These are phyloP conservation scores for Dipteronia dyeriana DNA, from an alignment of 345 rosid genomes.

Conservation along the genomic window DNA sequence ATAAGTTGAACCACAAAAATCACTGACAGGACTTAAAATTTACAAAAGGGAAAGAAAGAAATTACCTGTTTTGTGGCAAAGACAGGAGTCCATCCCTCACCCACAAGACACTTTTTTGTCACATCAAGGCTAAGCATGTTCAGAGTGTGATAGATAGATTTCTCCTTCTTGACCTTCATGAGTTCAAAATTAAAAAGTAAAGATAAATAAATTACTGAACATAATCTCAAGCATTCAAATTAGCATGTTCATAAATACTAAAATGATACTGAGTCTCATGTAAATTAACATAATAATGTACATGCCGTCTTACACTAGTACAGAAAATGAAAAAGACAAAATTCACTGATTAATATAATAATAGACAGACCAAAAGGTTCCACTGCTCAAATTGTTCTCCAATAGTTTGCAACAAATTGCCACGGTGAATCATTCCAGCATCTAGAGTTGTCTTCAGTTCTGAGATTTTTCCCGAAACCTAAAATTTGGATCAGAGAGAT, in stretches of 20 bases:
- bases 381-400: slow-evolving; percentile 80
- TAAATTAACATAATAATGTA: not conserved
- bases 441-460: slow-evolving; percentile 80
- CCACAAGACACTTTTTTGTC: slow-evolving; percentile 92
- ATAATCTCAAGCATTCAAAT: slow-evolving; percentile 11
- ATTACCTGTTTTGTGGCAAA: slow-evolving; percentile 83
- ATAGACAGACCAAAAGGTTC: slow-evolving; percentile 66
- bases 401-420: slow-evolving; percentile 65
- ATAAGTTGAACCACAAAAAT: slow-evolving; percentile 6
- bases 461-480: slow-evolving; percentile 72
- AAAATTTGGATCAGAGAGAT: slow-evolving; percentile 18
- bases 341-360: slow-evolving; percentile 13
- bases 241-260: slow-evolving; percentile 6
- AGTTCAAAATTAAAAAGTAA: slow-evolving; percentile 14
- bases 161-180: slow-evolving; percentile 87
- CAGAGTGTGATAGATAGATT: slow-evolving; percentile 82
- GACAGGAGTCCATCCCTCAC: slow-evolving; percentile 96
- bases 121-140: slow-evolving; percentile 98
- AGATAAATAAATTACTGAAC: slow-evolving; percentile 9
- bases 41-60: slow-evolving; percentile 2
- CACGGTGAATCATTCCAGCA: slow-evolving; percentile 68
- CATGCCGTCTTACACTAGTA: not conserved
- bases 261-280: not conserved
- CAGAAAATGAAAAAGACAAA: slow-evolving; percentile 4
- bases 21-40: not conserved